Evolutionary conservation across 441 rosid genomes (phyloP), one percentile per base, ranked within the genome.

Genomic region (Erysimum cheiri): DNA sequence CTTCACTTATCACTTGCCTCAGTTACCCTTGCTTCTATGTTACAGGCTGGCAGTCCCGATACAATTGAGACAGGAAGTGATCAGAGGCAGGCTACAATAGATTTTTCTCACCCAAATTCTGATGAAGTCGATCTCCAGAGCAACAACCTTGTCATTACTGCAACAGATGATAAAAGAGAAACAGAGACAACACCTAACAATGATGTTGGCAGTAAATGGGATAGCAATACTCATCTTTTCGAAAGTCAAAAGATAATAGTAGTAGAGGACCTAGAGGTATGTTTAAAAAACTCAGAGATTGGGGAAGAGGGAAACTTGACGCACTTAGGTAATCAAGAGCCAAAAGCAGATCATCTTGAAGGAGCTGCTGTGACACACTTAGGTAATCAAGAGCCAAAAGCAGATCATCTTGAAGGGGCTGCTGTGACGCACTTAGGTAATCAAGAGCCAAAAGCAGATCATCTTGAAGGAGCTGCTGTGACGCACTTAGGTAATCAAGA

Each of bases 271-370:
- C 24, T 22, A 22, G 24, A 41, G 19, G 58, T 17, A 11, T 67
- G 17, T 37, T 28, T 6, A 1, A 46, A 55, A 36, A 43, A 41
- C 49, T 14, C 63, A 5, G 69, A 60, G 39, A 33, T 56, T 8
- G 52, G 36, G 33, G 41, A 67, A 53, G 63, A 66, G 40, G 43
- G 40, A 14, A 68, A 6, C 2, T 17, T 69, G 52, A 29, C 35
- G 52, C 52, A 13, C 33, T 61, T 63, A 14, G 64, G 59, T 53
- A 68, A 63, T 54, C 52, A 68, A 44, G 74, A 74, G 46, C 6
- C 65, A 11, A 68, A 61, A 54, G 53, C 19, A 54, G 74, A 62
- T 39, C 14, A 22, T 19, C 22, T n/a, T 32, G 65, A 60, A 44
- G 49, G 24, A 44, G 24, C 24, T 44, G 49, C 6, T 39, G 13